A percentile compares a stretch with the other conserved stretches of the same genome.
Evolutionary conservation across 768 basidiomycete species (phyloP).

Genomic region (Cytidiella melzeri): DNA sequence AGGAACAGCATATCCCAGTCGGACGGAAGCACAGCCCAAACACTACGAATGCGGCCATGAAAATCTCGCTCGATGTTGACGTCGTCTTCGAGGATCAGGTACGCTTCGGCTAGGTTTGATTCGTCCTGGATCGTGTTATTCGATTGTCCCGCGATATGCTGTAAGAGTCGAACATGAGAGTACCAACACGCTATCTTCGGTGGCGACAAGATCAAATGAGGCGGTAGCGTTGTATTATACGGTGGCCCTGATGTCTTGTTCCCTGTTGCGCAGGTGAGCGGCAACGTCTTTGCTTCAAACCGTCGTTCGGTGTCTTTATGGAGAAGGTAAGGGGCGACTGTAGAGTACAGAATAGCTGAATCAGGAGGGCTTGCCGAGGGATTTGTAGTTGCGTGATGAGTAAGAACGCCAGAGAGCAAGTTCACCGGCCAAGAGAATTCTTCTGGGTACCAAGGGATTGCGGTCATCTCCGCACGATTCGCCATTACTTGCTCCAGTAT

Average conservation of each 20-base stretch:
- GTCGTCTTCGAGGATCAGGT: conserved; percentile 71
- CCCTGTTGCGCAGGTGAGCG: conserved; percentile 37
- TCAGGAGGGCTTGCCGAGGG: background rate
- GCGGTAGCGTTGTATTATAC: conserved; percentile 33
- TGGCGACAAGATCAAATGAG: conserved; percentile 47
- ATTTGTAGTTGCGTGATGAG: background rate
- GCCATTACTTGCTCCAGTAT: background rate
- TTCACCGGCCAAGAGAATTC: background rate
- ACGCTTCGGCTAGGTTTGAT: conserved; percentile 29
- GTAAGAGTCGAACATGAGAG: conserved; percentile 55
- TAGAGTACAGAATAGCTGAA: background rate
- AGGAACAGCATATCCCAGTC: conserved; percentile 74
- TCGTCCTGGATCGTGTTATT: conserved; percentile 18
- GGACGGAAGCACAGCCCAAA: conserved; percentile 50
- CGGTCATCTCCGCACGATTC: background rate
- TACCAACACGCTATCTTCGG: conserved; percentile 67
- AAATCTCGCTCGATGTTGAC: conserved; percentile 72
- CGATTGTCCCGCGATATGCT: conserved; percentile 30
- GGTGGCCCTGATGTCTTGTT: conserved; percentile 13
- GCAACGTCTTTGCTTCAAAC: background rate
- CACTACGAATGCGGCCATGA: conserved; percentile 27
- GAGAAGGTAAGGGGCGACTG: background rate
- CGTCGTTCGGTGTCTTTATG: background rate
- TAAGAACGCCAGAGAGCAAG: background rate
- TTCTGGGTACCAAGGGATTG: background rate